A percentile compares a stretch with the other conserved stretches of the same genome.
Evolutionary conservation across 345 rosid species (phyloP).

Genomic region (Citrus sinensis): DNA sequence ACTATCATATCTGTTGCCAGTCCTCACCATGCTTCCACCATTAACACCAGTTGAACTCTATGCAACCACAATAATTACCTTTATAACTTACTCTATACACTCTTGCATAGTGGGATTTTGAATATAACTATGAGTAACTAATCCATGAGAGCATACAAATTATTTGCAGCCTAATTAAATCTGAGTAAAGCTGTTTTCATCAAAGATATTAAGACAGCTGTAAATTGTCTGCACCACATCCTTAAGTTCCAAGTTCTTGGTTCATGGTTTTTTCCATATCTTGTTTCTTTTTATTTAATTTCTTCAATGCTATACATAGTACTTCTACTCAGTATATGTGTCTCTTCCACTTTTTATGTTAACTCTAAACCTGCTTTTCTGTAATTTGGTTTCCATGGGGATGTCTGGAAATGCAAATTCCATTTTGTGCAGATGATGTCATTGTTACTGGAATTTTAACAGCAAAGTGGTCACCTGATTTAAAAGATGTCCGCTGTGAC

Average conservation of each 20-base stretch:
- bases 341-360: background rate
- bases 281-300: background rate
- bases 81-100: background rate
- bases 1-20: background rate
- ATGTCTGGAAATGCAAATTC: background rate
- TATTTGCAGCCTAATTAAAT: background rate
- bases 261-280: background rate
- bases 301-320: background rate
- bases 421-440: slow-evolving; percentile 63
- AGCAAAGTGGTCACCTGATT: slow-evolving; percentile 91
- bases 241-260: background rate
- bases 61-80: background rate
- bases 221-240: background rate
- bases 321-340: background rate
- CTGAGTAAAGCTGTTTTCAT: background rate
- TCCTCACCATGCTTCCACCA: background rate
- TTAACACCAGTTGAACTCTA: background rate
- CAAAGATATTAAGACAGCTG: background rate
- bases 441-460: slow-evolving; percentile 84
- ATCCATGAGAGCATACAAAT: background rate
- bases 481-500: slow-evolving; percentile 89
- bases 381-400: background rate
- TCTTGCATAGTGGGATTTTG: background rate
- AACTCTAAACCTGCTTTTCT: background rate
- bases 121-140: background rate